Evolutionary conservation across 495 filamentous ascomycete species (phyloP), one percentile per base, ranked within the genome.

Genomic region (Xylaria longipes): DNA sequence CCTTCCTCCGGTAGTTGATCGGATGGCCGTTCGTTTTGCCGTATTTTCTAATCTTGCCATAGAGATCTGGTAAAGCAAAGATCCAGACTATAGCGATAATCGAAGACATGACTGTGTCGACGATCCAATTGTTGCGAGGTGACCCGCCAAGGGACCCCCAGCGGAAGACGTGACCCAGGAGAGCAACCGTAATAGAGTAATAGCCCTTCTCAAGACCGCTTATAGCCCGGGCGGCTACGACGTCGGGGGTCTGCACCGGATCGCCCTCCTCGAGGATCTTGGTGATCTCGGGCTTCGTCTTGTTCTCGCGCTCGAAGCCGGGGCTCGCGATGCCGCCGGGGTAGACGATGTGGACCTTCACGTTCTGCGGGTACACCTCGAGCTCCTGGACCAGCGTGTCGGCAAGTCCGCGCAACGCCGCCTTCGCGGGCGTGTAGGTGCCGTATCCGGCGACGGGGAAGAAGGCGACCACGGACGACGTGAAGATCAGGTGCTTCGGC

Each of bases 361-460:
- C 91, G 65, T 89, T 83, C 67, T 89, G 82, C 15, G 86, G 85
- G 82, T 99, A 98, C 65, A 97, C 84, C 68, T 93, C 84, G 60
- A 97, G 84, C 80, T 99, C 96, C 79, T 94, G 93, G 15, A 86
- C 88, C 58, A 99, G 85, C 12, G 90, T 90, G 78, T 99, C 96
- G 35, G 91, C 91, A 37, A 99, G 86, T 48, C 89, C 89, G 72
- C 94, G 91, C 65, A 99, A 85, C 15, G 97, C 97, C 63, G 90
- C 88, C 82, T 99, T 99, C 35, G 90, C 84, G 17, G 96, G 94
- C 1, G 91, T 87, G 78, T 99, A 99, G 1, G 93, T 88, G 1
- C 84, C 85, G 80, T 98, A 99, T n/a, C 97, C 96, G 29, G 90
- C 86, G 52, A 98, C 78, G 27, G 93, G 85, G 73, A 90, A 87